phyloP scores from a whole-genome alignment of 495 filamentous ascomycete species.

The Tuber brumale region DNA sequence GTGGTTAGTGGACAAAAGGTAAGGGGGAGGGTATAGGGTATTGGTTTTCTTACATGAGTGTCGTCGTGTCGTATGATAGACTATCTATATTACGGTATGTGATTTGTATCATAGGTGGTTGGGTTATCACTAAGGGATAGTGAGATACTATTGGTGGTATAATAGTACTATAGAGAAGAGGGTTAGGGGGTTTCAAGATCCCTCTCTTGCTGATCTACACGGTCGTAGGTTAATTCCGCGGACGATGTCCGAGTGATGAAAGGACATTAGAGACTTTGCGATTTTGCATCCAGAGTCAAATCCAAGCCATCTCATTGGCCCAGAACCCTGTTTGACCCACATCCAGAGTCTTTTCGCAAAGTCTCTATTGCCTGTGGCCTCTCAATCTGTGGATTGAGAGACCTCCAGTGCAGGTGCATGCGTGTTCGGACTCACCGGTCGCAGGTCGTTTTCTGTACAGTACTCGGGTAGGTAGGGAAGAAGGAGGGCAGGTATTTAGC shows the following conservation, averaged over 20 bases:
- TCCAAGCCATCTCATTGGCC: too few species aligned
- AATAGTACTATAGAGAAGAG: not conserved
- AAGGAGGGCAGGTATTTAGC: not conserved
- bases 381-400: not conserved
- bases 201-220: not conserved
- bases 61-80: not conserved
- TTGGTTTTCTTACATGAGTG: not conserved
- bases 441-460: not conserved
- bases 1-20: not conserved
- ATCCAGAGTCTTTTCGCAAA: too few species aligned
- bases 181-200: not conserved
- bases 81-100: too few species aligned
- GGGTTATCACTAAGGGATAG: not conserved
- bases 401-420: not conserved
- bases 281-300: too few species aligned
- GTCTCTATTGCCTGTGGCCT: not conserved
- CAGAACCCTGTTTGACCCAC: too few species aligned
- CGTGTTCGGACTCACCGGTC: not conserved
- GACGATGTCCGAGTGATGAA: not conserved
- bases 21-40: not conserved
- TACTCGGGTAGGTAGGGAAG: not conserved
- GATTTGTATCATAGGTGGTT: not conserved
- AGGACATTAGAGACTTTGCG: too few species aligned
- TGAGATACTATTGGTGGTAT: not conserved
- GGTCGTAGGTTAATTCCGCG: not conserved